phyloP scores from a whole-genome alignment of 164 flowering plant species.

The Buxus sempervirens region DNA sequence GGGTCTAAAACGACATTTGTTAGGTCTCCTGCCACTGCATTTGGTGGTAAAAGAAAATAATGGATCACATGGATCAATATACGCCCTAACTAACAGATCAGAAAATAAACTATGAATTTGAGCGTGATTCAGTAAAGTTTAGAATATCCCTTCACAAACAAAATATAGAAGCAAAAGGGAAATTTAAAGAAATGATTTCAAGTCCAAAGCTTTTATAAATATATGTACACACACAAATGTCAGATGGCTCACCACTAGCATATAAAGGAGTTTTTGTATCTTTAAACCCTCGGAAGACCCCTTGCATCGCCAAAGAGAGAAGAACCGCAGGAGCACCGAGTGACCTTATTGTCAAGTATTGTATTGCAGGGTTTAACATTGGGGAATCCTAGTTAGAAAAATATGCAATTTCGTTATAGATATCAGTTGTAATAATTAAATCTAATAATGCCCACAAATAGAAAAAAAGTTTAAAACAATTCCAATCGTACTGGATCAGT shows the following conservation, averaged over 20 bases:
- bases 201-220: too few relatives aligned
- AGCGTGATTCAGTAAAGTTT: background rate
- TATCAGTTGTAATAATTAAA: background rate
- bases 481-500: background rate
- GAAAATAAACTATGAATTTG: background rate
- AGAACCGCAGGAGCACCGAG: constrained; percentile 69
- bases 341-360: constrained; percentile 50
- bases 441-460: background rate
- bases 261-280: constrained; percentile 61
- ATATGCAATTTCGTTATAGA: background rate
- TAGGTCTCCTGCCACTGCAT: constrained; percentile 69
- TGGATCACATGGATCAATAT: constrained; percentile 3
- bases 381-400: constrained; percentile 40
- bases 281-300: constrained; percentile 58
- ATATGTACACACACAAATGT: too few relatives aligned
- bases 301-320: constrained; percentile 66
- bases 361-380: constrained; percentile 47
- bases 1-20: constrained; percentile 80
- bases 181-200: background rate
- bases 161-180: background rate
- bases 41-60: background rate
- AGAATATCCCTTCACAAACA: too few relatives aligned
- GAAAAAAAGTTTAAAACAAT: background rate
- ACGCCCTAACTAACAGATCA: background rate
- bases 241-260: constrained; percentile 44